Evolutionary conservation across 2,329 filamentous ascomycete genomes (phyloP), one percentile per base, ranked within the genome.

Genomic region (Chrysosporium queenslandicum): DNA sequence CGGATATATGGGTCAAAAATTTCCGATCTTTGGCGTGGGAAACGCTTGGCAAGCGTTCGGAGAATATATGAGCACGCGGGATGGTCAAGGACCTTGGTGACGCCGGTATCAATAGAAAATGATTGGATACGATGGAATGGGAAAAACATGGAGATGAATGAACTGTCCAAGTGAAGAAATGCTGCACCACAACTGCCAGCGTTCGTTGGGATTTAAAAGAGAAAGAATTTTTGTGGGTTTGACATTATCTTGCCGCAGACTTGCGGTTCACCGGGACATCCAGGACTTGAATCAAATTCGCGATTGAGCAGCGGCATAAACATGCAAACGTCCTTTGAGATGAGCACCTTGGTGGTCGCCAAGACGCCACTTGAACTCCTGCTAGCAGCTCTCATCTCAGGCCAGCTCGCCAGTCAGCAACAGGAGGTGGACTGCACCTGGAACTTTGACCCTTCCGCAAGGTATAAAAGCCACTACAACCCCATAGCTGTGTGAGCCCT

Each of bases 261-360:
- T 37, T 16, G n/a, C 34, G 14, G n/a, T 2, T 37, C 18, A 16
- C 14, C 34, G 5, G n/a, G n/a, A n/a, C n/a, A n/a, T n/a, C n/a
- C n/a, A n/a, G n/a, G n/a, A n/a, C n/a, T n/a, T n/a, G n/a, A n/a
- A n/a, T n/a, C n/a, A n/a, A n/a, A n/a, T n/a, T 18, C 40, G 12
- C 23, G 2, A 18, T 20, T 6, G 6, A 45, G n/a, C 25, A 45
- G 23, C 9, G 30, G 42, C n/a, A 8, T 11, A 14, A 30, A n/a
- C n/a, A n/a, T n/a, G n/a, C n/a, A n/a, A 12, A 20, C n/a, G 6
- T 20, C 27, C 16, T 14, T 43, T 2, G 23, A 45, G 18, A 23
- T 41, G 50, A 47, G 50, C 50, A 46, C 42, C 50, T 47, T 52
- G 42, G 43, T 39, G n/a, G 42, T 21, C 25, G 50, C 42, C 42